Conservation (phyloP, 2,329 filamentous ascomycete species). For the Pestalotiopsis sp. region DNA sequence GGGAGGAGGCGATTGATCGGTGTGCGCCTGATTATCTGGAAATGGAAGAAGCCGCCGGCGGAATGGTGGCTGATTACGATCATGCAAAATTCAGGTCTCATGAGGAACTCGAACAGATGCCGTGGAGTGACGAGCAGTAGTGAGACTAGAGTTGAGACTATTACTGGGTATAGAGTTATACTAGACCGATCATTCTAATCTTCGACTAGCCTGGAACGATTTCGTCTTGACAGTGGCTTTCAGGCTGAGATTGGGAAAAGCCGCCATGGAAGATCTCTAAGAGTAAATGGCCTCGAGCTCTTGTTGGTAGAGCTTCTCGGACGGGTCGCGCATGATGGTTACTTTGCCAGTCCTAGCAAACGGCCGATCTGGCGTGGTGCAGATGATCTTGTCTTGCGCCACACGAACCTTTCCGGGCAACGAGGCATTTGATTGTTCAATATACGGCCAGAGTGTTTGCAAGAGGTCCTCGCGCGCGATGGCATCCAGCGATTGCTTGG, state of each 20-base stretch:
- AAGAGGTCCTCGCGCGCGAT: slow-evolving; percentile 10
- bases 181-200: no score
- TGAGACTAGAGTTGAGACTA: background rate
- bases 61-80: slow-evolving; percentile 1
- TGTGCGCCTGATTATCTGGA: slow-evolving; percentile 1
- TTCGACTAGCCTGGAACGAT: no score
- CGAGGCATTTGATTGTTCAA: slow-evolving; percentile 13
- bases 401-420: slow-evolving; percentile 23
- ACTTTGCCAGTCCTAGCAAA: slow-evolving; percentile 25
- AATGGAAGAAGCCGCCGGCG: background rate
- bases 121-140: background rate
- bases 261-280: background rate
- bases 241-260: background rate
- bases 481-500: slow-evolving; percentile 12
- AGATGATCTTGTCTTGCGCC: slow-evolving; percentile 18
- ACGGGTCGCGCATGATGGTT: slow-evolving; percentile 22
- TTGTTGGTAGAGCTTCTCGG: slow-evolving; percentile 20
- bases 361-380: slow-evolving; percentile 18
- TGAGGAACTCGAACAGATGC: background rate
- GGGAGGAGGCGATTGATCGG: slow-evolving; percentile 3
- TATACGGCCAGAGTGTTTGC: slow-evolving; percentile 9
- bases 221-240: background rate
- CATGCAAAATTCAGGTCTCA: background rate
- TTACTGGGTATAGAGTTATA: background rate
- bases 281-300: slow-evolving; percentile 22